A percentile compares a stretch with the other conserved stretches of the same genome.
phyloP scores from a whole-genome alignment of 1,139 yeast species.

The Saccharomyces hybrid region DNA sequence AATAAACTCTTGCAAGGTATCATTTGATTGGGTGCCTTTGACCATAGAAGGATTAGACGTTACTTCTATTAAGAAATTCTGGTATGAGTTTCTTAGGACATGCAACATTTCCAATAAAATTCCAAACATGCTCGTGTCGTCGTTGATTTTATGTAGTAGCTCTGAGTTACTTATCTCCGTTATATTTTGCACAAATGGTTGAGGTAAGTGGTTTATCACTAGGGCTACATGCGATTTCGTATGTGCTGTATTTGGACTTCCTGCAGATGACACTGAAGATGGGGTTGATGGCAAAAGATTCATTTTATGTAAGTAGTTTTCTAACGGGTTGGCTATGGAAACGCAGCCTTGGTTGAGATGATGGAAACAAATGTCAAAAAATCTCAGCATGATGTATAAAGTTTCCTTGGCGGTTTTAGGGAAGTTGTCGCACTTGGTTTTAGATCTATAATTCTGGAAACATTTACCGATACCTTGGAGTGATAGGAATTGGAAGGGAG shows the following conservation, averaged over 20 bases:
- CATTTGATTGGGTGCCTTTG: neutral
- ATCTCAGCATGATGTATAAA: conserved; percentile 26
- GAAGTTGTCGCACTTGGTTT: conserved; percentile 10
- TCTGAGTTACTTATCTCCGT: conserved; percentile 15
- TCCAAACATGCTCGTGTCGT: conserved; percentile 21
- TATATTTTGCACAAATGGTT: conserved; percentile 17
- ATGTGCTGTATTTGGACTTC: conserved; percentile 11
- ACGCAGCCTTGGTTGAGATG: conserved; percentile 20
- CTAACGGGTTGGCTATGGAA: conserved; percentile 25
- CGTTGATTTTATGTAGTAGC: conserved; percentile 13
- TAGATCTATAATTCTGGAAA: conserved; percentile 6
- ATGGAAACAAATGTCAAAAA: conserved; percentile 26
- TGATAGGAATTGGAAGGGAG: conserved; percentile 24
- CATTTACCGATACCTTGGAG: conserved; percentile 27
- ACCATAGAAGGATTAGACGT: conserved; percentile 1
- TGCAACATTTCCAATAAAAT: conserved; percentile 19
- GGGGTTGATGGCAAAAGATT: conserved; percentile 9
- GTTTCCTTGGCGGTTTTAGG: conserved; percentile 20
- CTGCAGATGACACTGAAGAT: conserved; percentile 9
- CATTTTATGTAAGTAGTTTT: conserved; percentile 16
- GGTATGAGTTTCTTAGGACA: conserved; percentile 12
- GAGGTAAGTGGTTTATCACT: conserved; percentile 20
- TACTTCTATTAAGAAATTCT: conserved; percentile 14
- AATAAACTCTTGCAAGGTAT: conserved; percentile 6
- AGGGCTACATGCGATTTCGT: conserved; percentile 11